phyloP scores from a whole-genome alignment of 345 rosid species.

The Cardamine chenopodiifolia region DNA sequence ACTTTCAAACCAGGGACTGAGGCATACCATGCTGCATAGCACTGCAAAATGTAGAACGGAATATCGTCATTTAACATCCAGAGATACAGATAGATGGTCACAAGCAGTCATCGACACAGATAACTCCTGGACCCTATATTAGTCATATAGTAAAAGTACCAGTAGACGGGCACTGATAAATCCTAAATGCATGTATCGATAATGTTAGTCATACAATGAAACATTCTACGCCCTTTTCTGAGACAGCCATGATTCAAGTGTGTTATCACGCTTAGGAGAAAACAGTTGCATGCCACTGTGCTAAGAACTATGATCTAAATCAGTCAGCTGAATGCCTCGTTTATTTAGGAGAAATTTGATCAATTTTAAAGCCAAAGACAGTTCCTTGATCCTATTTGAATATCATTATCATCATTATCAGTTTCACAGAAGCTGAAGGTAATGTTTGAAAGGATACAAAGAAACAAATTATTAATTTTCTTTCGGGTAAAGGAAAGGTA shows the following conservation, averaged over 20 bases:
- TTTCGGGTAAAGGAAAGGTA: background rate
- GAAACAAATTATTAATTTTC: background rate
- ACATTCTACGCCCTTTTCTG: background rate
- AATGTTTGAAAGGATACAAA: slow-evolving; percentile 6
- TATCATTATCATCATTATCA: background rate
- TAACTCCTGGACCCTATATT: background rate
- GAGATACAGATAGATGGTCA: slow-evolving; percentile 11
- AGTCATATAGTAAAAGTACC: background rate
- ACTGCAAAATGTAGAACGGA: slow-evolving; percentile 51
- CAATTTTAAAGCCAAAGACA: slow-evolving; percentile 3
- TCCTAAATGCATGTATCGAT: background rate
- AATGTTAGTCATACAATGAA: background rate
- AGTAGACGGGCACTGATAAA: background rate
- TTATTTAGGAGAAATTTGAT: background rate
- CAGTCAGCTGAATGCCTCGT: background rate
- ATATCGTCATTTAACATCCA: background rate
- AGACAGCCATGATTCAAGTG: background rate
- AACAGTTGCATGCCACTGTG: background rate
- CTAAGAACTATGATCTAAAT: slow-evolving; percentile 1
- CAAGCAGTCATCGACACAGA: background rate
- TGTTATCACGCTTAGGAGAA: background rate
- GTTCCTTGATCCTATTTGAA: slow-evolving; percentile 8
- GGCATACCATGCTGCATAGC: slow-evolving; percentile 93
- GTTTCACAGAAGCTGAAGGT: background rate
- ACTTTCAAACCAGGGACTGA: slow-evolving; percentile 92